Evolutionary conservation across 1,139 yeast species (phyloP), one percentile per base, ranked within the genome.

Genomic region (Lodderomyces metapsilosis): DNA sequence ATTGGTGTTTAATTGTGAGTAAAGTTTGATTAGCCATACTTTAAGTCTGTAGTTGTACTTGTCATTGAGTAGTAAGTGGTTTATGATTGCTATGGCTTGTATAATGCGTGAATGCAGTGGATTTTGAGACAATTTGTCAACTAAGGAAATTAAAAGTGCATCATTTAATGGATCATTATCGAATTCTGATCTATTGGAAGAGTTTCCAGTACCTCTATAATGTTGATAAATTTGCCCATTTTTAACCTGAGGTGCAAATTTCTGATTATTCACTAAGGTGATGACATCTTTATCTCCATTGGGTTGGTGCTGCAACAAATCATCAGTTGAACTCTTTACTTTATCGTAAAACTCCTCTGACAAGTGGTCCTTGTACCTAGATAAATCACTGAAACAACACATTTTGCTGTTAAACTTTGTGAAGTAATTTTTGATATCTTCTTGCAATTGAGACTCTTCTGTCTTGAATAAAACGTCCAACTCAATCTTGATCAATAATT

Each of bases 11-110:
- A 88, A 56, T 30, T 74, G 63, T 12, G 78, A 68, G 57, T 87
- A 86, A 3, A 88, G 58, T 31, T 80, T 74, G 41, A 87, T 71
- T 34, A 89, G 66, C 92, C 95, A 87, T 13, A 86, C 61, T 43
- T 82, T 74, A 17, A 84, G 62, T 53, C 76, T 79, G 53, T 81
- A 85, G 56, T 88, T 89, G 48, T 82, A 77, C 23, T 73, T 71
- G 55, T 88, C 94, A 8, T 61, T 55, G 5, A 56, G 36, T 1
- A 73, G 57, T 0, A 81, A 72, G 10, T 66, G 54, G 50, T 82
- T 84, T 7, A 88, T 62, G 25, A 74, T 43, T 64, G 65, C 18
- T 57, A 66, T 43, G 67, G 69, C 34, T 68, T 67, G 46, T 61
- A 55, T 47, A 4, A 56, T 43, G 18, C 46, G 52, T 8, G 38